phyloP scores from a whole-genome alignment of 2,329 filamentous ascomycete species.

The Didymella sp. region DNA sequence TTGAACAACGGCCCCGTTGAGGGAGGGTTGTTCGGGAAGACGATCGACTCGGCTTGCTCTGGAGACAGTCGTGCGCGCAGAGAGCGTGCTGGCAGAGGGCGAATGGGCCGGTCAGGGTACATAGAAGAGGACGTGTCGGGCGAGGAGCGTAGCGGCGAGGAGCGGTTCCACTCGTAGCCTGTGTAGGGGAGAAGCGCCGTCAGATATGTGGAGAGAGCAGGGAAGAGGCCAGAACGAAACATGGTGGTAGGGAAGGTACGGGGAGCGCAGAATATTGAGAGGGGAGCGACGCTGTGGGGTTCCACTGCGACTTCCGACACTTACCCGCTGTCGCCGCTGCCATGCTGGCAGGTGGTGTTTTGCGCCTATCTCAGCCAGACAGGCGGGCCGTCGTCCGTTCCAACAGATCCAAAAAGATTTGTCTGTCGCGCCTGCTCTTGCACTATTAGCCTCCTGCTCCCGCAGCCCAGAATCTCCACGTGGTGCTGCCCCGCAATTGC shows the following conservation, averaged over 20 bases:
- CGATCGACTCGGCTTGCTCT: slow-evolving; percentile 81
- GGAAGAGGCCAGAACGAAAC: slow-evolving; percentile 29
- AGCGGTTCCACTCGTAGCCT: slow-evolving; percentile 53
- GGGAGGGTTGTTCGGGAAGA: slow-evolving; percentile 79
- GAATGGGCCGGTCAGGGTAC: slow-evolving; percentile 90
- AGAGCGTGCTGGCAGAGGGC: slow-evolving; percentile 86
- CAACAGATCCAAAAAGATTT: slow-evolving; percentile 16
- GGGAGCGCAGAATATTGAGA: slow-evolving; percentile 30
- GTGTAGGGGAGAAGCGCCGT: slow-evolving; percentile 43
- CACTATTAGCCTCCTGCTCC: slow-evolving; percentile 27
- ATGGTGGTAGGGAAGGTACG: slow-evolving; percentile 25
- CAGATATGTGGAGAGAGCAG: slow-evolving; percentile 41
- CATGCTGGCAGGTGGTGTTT: slow-evolving; percentile 43
- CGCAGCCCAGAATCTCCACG: slow-evolving; percentile 2
- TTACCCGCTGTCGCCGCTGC: slow-evolving; percentile 53
- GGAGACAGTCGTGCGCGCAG: slow-evolving; percentile 87
- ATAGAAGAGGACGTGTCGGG: slow-evolving; percentile 79
- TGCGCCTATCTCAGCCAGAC: slow-evolving; percentile 25
- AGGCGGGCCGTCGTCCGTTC: slow-evolving; percentile 13
- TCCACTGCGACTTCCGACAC: slow-evolving; percentile 36
- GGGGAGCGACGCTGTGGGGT: slow-evolving; percentile 30
- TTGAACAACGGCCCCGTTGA: slow-evolving; percentile 77
- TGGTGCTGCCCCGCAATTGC: slow-evolving; percentile 4
- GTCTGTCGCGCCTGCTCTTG: slow-evolving; percentile 24
- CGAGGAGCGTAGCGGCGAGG: slow-evolving; percentile 50